These are phyloP conservation scores for Lichtheimia corymbifera DNA, from an alignment of 371 early-diverging fungal species.

Conservation along the genomic window DNA sequence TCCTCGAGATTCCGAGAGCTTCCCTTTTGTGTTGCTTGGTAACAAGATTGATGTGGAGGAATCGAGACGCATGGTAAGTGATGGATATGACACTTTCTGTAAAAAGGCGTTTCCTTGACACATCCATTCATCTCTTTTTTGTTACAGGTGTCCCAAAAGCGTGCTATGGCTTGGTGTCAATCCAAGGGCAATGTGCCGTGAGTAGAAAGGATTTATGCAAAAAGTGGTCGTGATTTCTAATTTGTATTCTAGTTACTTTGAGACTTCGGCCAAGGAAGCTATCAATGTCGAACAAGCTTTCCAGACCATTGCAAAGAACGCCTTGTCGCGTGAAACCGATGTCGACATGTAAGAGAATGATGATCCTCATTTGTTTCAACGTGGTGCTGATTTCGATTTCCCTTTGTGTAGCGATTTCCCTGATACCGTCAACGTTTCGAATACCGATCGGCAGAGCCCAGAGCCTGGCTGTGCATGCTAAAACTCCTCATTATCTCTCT, in stretches of 20 bases:
- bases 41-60: conserved; percentile 99
- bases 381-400: neutral
- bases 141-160: conserved; percentile 82
- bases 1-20: conserved; percentile 94
- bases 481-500: conserved; percentile 1
- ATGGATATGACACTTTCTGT: too few relatives aligned
- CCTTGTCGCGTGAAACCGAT: conserved; percentile 90
- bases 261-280: conserved; percentile 95
- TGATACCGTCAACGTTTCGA: conserved; percentile 89
- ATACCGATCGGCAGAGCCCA: conserved; percentile 65
- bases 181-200: conserved; percentile 93
- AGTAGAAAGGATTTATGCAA: conserved; percentile 14
- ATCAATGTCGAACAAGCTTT: conserved; percentile 97
- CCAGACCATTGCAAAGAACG: conserved; percentile 92
- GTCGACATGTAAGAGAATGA: conserved; percentile 71
- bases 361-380: neutral
- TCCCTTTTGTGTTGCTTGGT: conserved; percentile 97
- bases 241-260: conserved; percentile 75
- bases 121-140: neutral
- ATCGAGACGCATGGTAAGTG: conserved; percentile 79
- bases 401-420: conserved; percentile 78
- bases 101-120: too few relatives aligned
- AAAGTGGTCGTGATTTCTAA: too few relatives aligned
- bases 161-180: conserved; percentile 95
- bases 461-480: conserved; percentile 55